Evolutionary conservation across 257 asterid genomes (phyloP), one percentile per base, ranked within the genome.

Genomic region (Pogostemon cablin): DNA sequence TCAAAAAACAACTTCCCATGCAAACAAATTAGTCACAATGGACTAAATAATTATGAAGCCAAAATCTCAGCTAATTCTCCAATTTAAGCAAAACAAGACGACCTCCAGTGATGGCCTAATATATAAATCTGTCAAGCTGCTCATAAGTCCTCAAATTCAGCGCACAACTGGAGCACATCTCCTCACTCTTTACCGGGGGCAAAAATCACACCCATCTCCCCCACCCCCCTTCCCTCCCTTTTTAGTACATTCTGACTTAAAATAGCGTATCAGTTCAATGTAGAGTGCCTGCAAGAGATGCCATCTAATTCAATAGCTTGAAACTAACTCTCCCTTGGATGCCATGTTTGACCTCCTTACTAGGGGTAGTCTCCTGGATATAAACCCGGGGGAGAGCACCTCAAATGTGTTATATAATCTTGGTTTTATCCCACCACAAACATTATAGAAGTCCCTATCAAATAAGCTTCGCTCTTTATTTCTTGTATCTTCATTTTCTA

Each of bases 401-500:
- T 65, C 43, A 55, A 49, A 41, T n/a, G 37, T 25, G 38, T 41
- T 38, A 32, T 50, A 53, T 9, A 71, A 39, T 62, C 46, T 40
- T 17, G 0, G 49, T 65, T 37, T 53, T 38, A 8, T 48, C 37
- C 43, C 42, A 41, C 65, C 40, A 1, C 17, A 20, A 48, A 11
- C 52, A 44, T 58, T 40, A 5, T 3, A 7, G 15, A 66, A 59
- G 57, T 49, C 68, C 76, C 7, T 53, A 38, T 3, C 25, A 43
- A 15, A 11, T 32, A 37, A 6, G 42, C n/a, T 64, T 71, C 17
- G 49, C 41, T 66, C 69, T 48, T 50, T 72, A 44, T 34, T 49
- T 67, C 59, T 69, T 62, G 56, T 40, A 69, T 20, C 55, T 54
- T 15, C 5, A 35, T 75, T 53, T 68, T 70, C 62, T n/a, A 10